phyloP scores from a whole-genome alignment of 352 stramenopile species.

The Pythium chondricola region DNA sequence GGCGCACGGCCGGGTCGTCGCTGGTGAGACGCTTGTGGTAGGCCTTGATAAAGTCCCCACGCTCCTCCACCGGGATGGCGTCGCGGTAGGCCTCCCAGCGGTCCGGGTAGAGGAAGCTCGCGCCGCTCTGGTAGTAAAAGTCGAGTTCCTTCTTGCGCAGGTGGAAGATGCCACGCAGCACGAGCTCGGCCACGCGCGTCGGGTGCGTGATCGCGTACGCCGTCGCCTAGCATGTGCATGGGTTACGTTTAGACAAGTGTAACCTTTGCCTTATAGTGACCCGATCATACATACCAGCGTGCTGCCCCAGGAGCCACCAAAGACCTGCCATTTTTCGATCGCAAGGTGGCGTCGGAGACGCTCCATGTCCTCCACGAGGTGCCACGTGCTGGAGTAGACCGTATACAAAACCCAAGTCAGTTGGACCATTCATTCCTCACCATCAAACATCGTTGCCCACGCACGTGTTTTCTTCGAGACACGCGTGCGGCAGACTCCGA shows the following conservation, averaged over 20 bases:
- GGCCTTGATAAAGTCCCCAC: conserved; percentile 72
- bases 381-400: conserved; percentile 50
- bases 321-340: conserved; percentile 91
- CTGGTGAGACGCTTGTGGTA: conserved; percentile 87
- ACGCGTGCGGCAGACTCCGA: conserved; percentile 80
- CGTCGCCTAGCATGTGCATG: conserved; percentile 44
- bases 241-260: no score
- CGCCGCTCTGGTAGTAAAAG: conserved; percentile 89
- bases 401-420: background rate
- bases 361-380: conserved; percentile 93
- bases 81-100: conserved; percentile 87
- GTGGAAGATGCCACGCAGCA: conserved; percentile 92
- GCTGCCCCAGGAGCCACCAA: conserved; percentile 93
- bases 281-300: conserved; percentile 54
- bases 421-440: background rate
- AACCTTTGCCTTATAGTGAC: background rate
- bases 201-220: conserved; percentile 90
- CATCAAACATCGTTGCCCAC: background rate
- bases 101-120: conserved; percentile 89
- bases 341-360: conserved; percentile 74
- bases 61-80: conserved; percentile 83
- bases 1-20: conserved; percentile 76
- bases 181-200: conserved; percentile 69
- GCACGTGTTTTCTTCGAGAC: conserved; percentile 85
- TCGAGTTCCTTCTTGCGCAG: conserved; percentile 89